Evolutionary conservation across 2,329 filamentous ascomycete genomes (phyloP), one percentile per base, ranked within the genome.

Genomic region (Aphanocladium album): DNA sequence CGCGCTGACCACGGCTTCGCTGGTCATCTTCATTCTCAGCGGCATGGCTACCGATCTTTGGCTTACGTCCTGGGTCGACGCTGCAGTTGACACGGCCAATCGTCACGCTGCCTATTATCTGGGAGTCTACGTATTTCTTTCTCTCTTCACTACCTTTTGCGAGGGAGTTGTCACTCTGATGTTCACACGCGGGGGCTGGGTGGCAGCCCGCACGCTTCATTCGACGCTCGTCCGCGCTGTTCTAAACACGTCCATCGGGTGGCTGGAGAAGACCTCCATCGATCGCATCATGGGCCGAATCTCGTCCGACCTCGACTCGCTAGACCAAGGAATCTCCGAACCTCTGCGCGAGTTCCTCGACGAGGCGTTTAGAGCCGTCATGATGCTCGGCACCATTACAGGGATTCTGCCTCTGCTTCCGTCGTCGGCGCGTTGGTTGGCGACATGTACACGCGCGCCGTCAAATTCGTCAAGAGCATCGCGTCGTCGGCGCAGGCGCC

Each of bases 131-230:
- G 73, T 75, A 0, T 71, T 65, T 11, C 70, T 77, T 54, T 75
- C 74, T 6, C 30, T 77, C 8, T 68, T 68, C 0, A 80, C 70
- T 43, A 70, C 69, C 17, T 19, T 77, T 2, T 68, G 77, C 23
- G 71, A 69, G 17, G 74, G 71, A 1, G 37, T 74, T n/a, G 70
- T 68, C 45, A 73, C 72, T 37, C 65, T 75, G 27, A 67, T 74
- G 1, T 80, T 78, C 62, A 76, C 76, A 62, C 74, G 73, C 27
- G 79, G 79, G 16, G 75, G 76, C 19, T 82, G 79, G 80, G 67
- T 69, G 37, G 79, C 80, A 1, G 79, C 79, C 1, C 72, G 74
- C 33, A 72, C 68, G 30, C 73, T 81, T 54, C 80, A 82, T 67
- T 67, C 67, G 8, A 71, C 71, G 25, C 73, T 81, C 53, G 73